Conservation (phyloP, 78 protist genomes). For the Mantamonas sphyraenae region DNA sequence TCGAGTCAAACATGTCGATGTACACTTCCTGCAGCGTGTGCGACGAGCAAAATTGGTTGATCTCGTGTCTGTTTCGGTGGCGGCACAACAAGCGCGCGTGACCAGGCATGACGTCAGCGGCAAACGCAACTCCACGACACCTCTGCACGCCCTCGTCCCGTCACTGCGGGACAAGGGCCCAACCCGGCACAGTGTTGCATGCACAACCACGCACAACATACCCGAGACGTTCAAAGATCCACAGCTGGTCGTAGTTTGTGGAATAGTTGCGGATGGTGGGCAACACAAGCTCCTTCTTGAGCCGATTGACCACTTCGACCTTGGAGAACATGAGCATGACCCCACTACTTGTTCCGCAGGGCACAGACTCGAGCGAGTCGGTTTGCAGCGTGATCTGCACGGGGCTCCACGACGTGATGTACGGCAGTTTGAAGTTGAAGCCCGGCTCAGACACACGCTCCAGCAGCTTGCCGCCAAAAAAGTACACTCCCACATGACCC, state of each 20-base stretch:
- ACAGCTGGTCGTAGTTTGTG: slow-evolving; percentile 14
- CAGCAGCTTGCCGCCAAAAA: slow-evolving; percentile 10
- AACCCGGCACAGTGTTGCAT: no score
- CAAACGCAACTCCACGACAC: no score
- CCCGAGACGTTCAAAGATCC: slow-evolving; percentile 57
- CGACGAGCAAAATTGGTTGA: slow-evolving; percentile 57
- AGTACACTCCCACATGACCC: slow-evolving; percentile 36
- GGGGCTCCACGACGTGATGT: background rate
- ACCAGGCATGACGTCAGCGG: no score
- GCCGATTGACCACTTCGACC: slow-evolving; percentile 53
- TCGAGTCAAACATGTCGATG: slow-evolving; percentile 39
- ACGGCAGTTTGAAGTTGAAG: background rate
- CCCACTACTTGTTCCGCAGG: slow-evolving; percentile 64
- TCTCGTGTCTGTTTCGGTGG: slow-evolving; percentile 51
- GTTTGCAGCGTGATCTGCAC: slow-evolving; percentile 24
- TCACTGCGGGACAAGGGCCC: no score
- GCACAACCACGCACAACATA: no score
- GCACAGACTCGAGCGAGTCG: slow-evolving; percentile 33
- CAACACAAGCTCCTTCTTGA: slow-evolving; percentile 9
- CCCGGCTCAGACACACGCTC: background rate
- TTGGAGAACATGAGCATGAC: slow-evolving; percentile 33
- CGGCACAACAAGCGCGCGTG: no score
- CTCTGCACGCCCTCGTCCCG: no score
- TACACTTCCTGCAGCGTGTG: slow-evolving; percentile 61
- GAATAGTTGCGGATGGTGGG: slow-evolving; percentile 27